These are phyloP conservation scores for Phytophthora palmivora DNA, from an alignment of 352 stramenopile genomes.

Conservation along the genomic window DNA sequence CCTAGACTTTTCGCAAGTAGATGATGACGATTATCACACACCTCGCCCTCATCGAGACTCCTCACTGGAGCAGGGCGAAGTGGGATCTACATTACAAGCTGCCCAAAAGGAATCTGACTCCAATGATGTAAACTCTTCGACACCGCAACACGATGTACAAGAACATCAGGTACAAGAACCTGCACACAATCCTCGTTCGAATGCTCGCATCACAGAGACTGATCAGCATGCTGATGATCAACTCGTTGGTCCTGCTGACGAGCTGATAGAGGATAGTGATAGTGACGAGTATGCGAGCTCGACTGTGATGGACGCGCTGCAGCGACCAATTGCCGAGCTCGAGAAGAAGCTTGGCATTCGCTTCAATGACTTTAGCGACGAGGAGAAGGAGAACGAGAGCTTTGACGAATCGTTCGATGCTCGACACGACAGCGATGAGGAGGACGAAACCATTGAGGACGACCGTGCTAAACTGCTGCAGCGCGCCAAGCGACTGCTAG, in stretches of 20 bases:
- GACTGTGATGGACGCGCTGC: constrained; percentile 41
- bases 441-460: constrained; percentile 61
- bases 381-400: constrained; percentile 57
- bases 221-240: constrained; percentile 5
- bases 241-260: not conserved
- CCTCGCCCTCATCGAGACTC: constrained; percentile 1
- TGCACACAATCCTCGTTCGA: not conserved
- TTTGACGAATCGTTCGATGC: constrained; percentile 40
- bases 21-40: constrained; percentile 2
- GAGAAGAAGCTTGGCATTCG: constrained; percentile 72
- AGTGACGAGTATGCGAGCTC: constrained; percentile 32
- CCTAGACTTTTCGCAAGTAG: constrained; percentile 2
- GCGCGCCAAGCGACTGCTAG: constrained; percentile 58
- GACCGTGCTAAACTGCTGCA: constrained; percentile 52
- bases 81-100: constrained; percentile 1
- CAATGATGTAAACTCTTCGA: not conserved
- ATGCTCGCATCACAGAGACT: not conserved
- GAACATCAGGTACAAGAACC: not conserved
- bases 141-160: constrained; percentile 1
- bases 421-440: constrained; percentile 45
- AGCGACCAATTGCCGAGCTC: constrained; percentile 76
- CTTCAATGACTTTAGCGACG: constrained; percentile 69
- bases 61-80: constrained; percentile 2
- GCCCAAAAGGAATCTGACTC: not conserved
- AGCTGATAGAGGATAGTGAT: constrained; percentile 20